Percentiles rank a stretch among this genome's conserved stretches.
Evolutionary conservation across 768 basidiomycete species (phyloP).

Genomic region (Galerina sulciceps): DNA sequence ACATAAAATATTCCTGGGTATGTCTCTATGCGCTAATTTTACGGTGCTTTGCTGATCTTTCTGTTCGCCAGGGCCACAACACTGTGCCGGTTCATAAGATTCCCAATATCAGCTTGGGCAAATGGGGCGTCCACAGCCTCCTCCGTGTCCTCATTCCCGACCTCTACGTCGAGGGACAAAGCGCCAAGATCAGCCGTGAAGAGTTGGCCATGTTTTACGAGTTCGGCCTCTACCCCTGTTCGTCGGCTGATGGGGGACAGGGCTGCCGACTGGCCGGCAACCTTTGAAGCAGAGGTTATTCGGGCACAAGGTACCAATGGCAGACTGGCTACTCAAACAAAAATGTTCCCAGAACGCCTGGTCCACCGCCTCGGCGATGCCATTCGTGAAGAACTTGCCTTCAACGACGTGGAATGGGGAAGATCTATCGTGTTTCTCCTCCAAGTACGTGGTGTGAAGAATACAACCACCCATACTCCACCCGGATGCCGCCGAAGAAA

Average conservation of each 20-base stretch:
- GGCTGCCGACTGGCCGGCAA: slow-evolving; percentile 29
- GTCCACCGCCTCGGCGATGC: slow-evolving; percentile 10
- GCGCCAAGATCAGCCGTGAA: slow-evolving; percentile 5
- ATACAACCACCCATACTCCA: slow-evolving; percentile 5
- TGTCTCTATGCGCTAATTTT: not conserved
- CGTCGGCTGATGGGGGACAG: not conserved
- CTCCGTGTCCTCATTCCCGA: slow-evolving; percentile 30
- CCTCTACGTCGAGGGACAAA: slow-evolving; percentile 15
- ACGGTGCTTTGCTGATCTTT: not conserved
- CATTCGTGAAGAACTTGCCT: slow-evolving; percentile 15
- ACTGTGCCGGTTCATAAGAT: slow-evolving; percentile 24
- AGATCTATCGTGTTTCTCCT: slow-evolving; percentile 28
- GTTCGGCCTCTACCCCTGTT: slow-evolving; percentile 27
- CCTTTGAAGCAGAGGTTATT: slow-evolving; percentile 21
- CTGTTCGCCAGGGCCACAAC: slow-evolving; percentile 1
- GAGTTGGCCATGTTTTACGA: slow-evolving; percentile 24
- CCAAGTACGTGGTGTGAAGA: slow-evolving; percentile 31
- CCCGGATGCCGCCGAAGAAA: not conserved
- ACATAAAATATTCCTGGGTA: slow-evolving; percentile 15
- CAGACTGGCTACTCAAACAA: slow-evolving; percentile 17
- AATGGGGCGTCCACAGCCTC: slow-evolving; percentile 17
- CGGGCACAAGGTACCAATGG: slow-evolving; percentile 22
- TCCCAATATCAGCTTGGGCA: slow-evolving; percentile 31
- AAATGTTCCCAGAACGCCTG: slow-evolving; percentile 13
- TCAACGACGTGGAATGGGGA: slow-evolving; percentile 18